Conservation (phyloP, 805 yeast species). For the Torulaspora indica region DNA sequence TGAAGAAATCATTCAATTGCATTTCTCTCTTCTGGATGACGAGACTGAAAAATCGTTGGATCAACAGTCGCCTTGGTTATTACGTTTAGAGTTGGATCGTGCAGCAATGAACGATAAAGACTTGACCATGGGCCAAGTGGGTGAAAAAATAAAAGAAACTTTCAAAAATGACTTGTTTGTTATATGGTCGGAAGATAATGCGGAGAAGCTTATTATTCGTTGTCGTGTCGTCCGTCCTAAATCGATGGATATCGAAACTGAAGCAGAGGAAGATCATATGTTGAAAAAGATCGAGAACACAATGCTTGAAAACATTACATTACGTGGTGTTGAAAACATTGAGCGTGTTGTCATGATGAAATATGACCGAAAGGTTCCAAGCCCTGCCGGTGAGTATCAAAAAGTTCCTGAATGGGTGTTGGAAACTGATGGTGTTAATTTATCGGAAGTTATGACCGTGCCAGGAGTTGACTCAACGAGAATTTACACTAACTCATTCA, state of each 20-base stretch:
- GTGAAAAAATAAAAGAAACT: slow-evolving; percentile 86
- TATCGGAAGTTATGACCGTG: slow-evolving; percentile 90
- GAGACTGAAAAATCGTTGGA: slow-evolving; percentile 91
- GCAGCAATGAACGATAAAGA: slow-evolving; percentile 98
- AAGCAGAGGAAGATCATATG: slow-evolving; percentile 95
- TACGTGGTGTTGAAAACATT: slow-evolving; percentile 94
- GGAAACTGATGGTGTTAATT: slow-evolving; percentile 97
- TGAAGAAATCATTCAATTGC: slow-evolving; percentile 93
- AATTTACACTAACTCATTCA: slow-evolving; percentile 93
- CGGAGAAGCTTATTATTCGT: slow-evolving; percentile 92
- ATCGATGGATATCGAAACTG: slow-evolving; percentile 85
- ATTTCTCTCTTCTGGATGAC: slow-evolving; percentile 96
- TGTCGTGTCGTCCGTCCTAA: slow-evolving; percentile 98
- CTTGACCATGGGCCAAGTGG: slow-evolving; percentile 96
- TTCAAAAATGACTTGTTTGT: slow-evolving; percentile 94
- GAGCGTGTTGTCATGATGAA: slow-evolving; percentile 79
- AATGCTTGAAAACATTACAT: slow-evolving; percentile 89
- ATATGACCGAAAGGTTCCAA: slow-evolving; percentile 66
- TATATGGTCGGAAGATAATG: slow-evolving; percentile 98
- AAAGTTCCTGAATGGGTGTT: slow-evolving; percentile 96
- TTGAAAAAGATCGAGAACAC: slow-evolving; percentile 91
- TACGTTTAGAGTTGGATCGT: slow-evolving; percentile 95
- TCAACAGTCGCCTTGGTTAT: slow-evolving; percentile 96
- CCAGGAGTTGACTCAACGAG: slow-evolving; percentile 90
- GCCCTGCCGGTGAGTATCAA: slow-evolving; percentile 76